These are phyloP conservation scores for Escovopsis sp. DNA, from an alignment of 2,329 filamentous ascomycete species.

Conservation along the genomic window DNA sequence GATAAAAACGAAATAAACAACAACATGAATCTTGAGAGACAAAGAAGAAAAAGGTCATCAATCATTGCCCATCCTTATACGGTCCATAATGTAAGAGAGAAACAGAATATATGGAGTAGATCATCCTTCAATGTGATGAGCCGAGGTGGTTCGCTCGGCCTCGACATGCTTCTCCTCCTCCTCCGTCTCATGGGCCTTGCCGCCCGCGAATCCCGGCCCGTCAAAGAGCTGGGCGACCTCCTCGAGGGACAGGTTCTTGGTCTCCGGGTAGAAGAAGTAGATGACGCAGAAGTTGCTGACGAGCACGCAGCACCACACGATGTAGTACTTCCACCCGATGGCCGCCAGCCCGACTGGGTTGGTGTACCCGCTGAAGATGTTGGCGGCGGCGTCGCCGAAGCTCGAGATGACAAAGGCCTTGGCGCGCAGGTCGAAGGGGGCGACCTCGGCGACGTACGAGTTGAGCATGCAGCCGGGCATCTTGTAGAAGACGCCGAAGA, in stretches of 20 bases:
- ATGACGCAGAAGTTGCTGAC: constrained; percentile 14
- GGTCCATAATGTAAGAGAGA: too few species aligned
- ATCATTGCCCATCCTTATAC: too few species aligned
- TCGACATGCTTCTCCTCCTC: too few species aligned
- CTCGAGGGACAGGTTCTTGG: constrained; percentile 14
- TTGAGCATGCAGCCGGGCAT: constrained; percentile 6
- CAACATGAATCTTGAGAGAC: too few species aligned
- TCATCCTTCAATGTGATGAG: too few species aligned
- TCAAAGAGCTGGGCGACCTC: constrained; percentile 15
- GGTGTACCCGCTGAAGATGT: constrained; percentile 5
- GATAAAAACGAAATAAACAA: too few species aligned
- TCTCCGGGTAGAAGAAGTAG: constrained; percentile 22
- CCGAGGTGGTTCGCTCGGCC: too few species aligned
- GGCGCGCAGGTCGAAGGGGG: constrained; percentile 8
- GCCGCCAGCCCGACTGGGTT: constrained; percentile 2
- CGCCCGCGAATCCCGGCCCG: constrained; percentile 6
- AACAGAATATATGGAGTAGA: too few species aligned
- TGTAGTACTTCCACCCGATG: constrained; percentile 23
- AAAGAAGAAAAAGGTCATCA: too few species aligned
- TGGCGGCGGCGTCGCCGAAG: constrained; percentile 3
- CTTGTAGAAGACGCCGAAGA: constrained; percentile 32
- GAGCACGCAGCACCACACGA: constrained; percentile 20
- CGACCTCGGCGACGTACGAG: constrained; percentile 9
- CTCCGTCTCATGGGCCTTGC: constrained; percentile 1
- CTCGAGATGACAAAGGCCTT: constrained; percentile 6